Evolutionary conservation across 768 basidiomycete species (phyloP), one percentile per base, ranked within the genome.

Genomic region (Boletus sp.): DNA sequence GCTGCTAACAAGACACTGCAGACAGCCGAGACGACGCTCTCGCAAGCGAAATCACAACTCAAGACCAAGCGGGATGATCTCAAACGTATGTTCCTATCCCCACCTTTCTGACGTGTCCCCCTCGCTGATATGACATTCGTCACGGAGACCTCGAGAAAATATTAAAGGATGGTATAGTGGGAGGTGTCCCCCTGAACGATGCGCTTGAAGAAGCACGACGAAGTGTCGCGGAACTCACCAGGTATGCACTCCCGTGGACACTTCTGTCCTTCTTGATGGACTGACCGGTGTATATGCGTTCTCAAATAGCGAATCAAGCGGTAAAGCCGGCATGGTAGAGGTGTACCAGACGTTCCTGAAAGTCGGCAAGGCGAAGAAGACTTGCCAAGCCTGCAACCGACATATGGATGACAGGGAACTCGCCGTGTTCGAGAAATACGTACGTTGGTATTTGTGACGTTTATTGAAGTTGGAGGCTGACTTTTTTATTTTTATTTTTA

Each of bases 351-450:
- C 69, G 1, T 63, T 91, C 32, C 76, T 92, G 40, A 72, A 75
- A 15, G 69, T 72, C 1, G 91, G 89, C 35, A 82, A 82, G 66
- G 74, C 78, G 49, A 82, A 86, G 59, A 85, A 88, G 65, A 71
- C 78, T 0, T 99, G 96, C 65, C 76, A 82, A 11, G 85, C 85
- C 8, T 98, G 96, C 67, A 84, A 85, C 63, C 83, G 94, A 1
- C 77, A 76, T 39, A 73, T 98, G 66, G 74, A 80, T 20, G 79
- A 80, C 29, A 65, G 68, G 2, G 86, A 86, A 44, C 62, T 82
- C 46, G 72, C 73, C 0, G 77, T 80, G 1, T 90, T 94, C 58
- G 89, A 94, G 69, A 81, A 79, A 73, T 84, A 84, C 64, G 92
- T 91, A 55, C 51, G 85, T 56, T 28, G 17, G 2, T 41, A 1